Percentiles rank a stretch among this genome's conserved stretches.
These are phyloP conservation scores for Fusarium abutilonis DNA, from an alignment of 2,329 filamentous ascomycete genomes.

Conservation along the genomic window DNA sequence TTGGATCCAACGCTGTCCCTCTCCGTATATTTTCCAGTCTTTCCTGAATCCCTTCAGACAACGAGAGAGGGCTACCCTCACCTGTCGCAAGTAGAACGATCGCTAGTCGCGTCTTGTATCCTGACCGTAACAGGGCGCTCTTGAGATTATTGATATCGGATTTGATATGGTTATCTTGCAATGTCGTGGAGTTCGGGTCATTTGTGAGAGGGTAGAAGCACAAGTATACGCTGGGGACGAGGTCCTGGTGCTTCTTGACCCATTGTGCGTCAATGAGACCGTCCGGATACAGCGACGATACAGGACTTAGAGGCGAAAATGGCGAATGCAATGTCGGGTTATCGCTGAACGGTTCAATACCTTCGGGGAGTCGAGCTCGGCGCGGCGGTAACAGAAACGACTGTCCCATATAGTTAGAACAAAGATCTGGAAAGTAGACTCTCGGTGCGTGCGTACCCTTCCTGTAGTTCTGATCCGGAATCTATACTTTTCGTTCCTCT, in stretches of 20 bases:
- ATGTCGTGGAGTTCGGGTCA: constrained; percentile 75
- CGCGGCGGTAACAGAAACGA: constrained; percentile 67
- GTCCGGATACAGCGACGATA: constrained; percentile 86
- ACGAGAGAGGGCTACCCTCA: constrained; percentile 44
- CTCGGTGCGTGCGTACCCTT: constrained; percentile 69
- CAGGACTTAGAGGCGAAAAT: constrained; percentile 87
- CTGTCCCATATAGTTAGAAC: constrained; percentile 52
- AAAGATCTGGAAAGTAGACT: constrained; percentile 27
- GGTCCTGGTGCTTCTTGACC: constrained; percentile 87
- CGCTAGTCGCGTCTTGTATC: constrained; percentile 80
- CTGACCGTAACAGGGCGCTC: constrained; percentile 71
- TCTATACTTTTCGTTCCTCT: constrained; percentile 61
- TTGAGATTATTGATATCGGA: constrained; percentile 84
- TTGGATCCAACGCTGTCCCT: constrained; percentile 82
- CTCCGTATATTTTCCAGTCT: constrained; percentile 81
- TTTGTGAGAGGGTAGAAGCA: constrained; percentile 82
- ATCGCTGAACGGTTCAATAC: constrained; percentile 59
- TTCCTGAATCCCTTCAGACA: constrained; percentile 75
- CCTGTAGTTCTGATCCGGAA: constrained; percentile 80
- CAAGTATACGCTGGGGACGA: constrained; percentile 82
- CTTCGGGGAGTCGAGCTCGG: constrained; percentile 63
- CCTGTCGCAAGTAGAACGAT: constrained; percentile 64
- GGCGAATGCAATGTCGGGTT: constrained; percentile 82
- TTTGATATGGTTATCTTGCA: constrained; percentile 89
- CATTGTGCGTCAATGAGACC: constrained; percentile 84